These are phyloP conservation scores for Salvia sclarea DNA, from an alignment of 305 asterid genomes.

Conservation along the genomic window DNA sequence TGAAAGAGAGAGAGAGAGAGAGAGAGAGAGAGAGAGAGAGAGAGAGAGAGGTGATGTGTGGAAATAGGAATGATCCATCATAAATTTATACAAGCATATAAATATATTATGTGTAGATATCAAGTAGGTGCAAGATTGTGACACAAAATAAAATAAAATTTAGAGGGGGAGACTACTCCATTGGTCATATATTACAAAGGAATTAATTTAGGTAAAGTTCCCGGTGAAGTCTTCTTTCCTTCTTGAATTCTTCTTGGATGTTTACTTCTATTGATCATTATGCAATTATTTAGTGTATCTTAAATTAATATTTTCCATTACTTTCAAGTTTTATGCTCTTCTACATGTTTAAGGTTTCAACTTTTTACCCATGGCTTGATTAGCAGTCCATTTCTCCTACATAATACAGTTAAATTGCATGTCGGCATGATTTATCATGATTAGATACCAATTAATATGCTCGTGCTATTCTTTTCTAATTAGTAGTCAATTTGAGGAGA, in stretches of 20 bases:
- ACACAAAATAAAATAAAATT: conserved; percentile 28
- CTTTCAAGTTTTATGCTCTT: conserved; percentile 39
- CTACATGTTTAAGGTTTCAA: conserved; percentile 14
- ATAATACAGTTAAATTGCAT: conserved; percentile 8
- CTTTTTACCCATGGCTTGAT: conserved; percentile 32
- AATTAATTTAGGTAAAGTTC: conserved; percentile 39
- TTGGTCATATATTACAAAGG: conserved; percentile 29
- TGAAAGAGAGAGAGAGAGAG: conserved; percentile 25
- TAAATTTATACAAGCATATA: conserved; percentile 17
- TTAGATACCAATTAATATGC: not conserved
- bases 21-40: conserved; percentile 21
- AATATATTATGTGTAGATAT: conserved; percentile 10
- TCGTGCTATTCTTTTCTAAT: too few species aligned
- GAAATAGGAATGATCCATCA: conserved; percentile 14
- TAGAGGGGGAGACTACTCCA: conserved; percentile 37
- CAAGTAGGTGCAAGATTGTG: conserved; percentile 30
- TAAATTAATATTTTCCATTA: conserved; percentile 19
- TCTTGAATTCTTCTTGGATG: conserved; percentile 48
- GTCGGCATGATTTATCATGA: not conserved
- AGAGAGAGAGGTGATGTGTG: conserved; percentile 27
- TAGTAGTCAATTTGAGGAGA: conserved; percentile 1
- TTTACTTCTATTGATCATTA: conserved; percentile 12
- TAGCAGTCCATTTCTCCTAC: conserved; percentile 37
- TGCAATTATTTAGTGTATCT: not conserved
- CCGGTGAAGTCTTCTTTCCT: conserved; percentile 40